Evolutionary conservation across 495 filamentous ascomycete species (phyloP), one percentile per base, ranked within the genome.

Genomic region (Hapsidospora chrysogenum): DNA sequence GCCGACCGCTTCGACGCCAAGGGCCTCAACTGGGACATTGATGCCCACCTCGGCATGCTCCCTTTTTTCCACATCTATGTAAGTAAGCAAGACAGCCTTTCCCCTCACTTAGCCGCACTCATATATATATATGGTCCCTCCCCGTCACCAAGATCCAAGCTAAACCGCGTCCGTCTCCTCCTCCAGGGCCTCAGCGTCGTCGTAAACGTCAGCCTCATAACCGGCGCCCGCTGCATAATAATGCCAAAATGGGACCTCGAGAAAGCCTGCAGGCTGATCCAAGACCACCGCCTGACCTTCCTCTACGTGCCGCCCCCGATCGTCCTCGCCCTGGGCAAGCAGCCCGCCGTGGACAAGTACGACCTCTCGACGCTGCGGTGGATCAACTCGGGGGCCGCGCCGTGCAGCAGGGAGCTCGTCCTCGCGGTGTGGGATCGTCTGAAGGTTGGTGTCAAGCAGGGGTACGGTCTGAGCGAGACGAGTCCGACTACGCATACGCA

Each of bases 11-110:
- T 78, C 29, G 48, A 84, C 39, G 56, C 74, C 29, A 72, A 70
- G 5, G 72, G 76, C 2, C 39, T 50, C 11, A 70, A 76, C 50
- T 72, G 71, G 0, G 56, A 71, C 28, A 76, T 78, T 1, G 83
- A 92, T 46, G 70, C 62, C 14, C 51, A 89, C 14, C 46, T 95
- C 27, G 84, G 78, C 2, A 78, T 95, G 39, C 47, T 95, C n/a
- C 68, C 89, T 0, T 94, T 97, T 50, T 95, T 85, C 57, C 87
- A 96, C 54, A 89, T 77, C 40, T 96, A 94, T 46, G 82, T 80
- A 52, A 46, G 42, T 38, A 9, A 5, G 5, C n/a, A n/a, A n/a
- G n/a, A n/a, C n/a, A n/a, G n/a, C n/a, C n/a, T n/a, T n/a, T n/a
- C n/a, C n/a, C n/a, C n/a, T n/a, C n/a, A n/a, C n/a, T n/a, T n/a